Conservation (phyloP, 768 basidiomycete species). For the Polyporus arcularius region DNA sequence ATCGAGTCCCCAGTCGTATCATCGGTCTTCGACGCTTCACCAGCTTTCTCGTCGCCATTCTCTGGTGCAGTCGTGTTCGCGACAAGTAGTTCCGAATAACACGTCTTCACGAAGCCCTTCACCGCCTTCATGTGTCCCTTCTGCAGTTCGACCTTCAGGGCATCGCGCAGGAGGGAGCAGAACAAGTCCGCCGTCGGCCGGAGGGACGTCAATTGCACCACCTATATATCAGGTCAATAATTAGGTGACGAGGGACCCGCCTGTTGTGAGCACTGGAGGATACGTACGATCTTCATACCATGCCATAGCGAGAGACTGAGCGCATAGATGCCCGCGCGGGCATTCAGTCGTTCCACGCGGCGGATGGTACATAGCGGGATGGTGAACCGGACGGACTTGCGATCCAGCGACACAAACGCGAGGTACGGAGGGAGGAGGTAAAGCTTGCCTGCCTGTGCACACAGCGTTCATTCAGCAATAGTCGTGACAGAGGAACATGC, state of each 20-base stretch:
- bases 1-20: slow-evolving; percentile 46
- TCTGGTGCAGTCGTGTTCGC: slow-evolving; percentile 47
- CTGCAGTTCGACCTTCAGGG: slow-evolving; percentile 86
- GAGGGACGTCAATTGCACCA: slow-evolving; percentile 91
- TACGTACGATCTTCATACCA: slow-evolving; percentile 80
- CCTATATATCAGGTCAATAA: slow-evolving; percentile 39
- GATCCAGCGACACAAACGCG: slow-evolving; percentile 87
- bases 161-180: slow-evolving; percentile 84
- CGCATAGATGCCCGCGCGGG: slow-evolving; percentile 94
- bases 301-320: slow-evolving; percentile 94
- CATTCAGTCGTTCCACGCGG: slow-evolving; percentile 91
- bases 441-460: slow-evolving; percentile 80
- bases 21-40: slow-evolving; percentile 50
- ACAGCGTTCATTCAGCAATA: not conserved
- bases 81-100: slow-evolving; percentile 91
- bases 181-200: slow-evolving; percentile 93
- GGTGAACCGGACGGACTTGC: slow-evolving; percentile 89
- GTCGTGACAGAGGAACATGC: not conserved
- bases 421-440: slow-evolving; percentile 89
- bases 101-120: slow-evolving; percentile 87
- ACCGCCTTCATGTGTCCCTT: slow-evolving; percentile 92
- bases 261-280: not conserved
- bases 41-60: slow-evolving; percentile 66
- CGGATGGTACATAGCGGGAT: slow-evolving; percentile 91
- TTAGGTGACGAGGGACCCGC: not conserved